Evolutionary conservation across 257 asterid species (phyloP).

Genomic region (Vinca minor): DNA sequence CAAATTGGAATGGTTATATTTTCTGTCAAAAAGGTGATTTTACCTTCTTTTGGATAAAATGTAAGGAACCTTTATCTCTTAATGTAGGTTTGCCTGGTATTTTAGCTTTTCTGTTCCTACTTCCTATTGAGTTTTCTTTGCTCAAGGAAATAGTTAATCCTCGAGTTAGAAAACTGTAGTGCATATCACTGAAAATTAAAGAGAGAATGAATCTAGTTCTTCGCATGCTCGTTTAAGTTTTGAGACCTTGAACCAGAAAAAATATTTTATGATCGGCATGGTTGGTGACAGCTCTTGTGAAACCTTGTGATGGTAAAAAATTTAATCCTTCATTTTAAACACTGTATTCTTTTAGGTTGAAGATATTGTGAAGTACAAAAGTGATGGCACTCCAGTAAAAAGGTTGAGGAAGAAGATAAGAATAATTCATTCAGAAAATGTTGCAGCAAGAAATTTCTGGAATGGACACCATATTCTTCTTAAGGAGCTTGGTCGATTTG

Average conservation of each 20-base stretch:
- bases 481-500: conserved; percentile 54
- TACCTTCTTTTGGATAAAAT: background rate
- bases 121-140: background rate
- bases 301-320: background rate
- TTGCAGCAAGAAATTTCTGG: conserved; percentile 76
- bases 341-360: conserved; percentile 36
- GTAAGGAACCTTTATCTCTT: background rate
- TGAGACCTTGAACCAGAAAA: background rate
- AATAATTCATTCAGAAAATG: conserved; percentile 46
- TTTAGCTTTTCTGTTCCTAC: background rate
- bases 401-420: conserved; percentile 46
- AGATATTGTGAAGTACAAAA: conserved; percentile 55
- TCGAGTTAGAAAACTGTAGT: background rate
- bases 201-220: background rate
- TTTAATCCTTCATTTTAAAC: background rate
- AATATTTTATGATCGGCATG: background rate
- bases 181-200: background rate
- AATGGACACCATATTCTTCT: conserved; percentile 32
- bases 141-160: background rate
- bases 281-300: background rate
- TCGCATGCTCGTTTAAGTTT: background rate
- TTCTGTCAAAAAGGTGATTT: background rate
- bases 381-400: conserved; percentile 61
- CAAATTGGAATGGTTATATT: background rate
- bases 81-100: background rate